Evolutionary conservation across 2,329 filamentous ascomycete species (phyloP), one percentile per base, ranked within the genome.

Genomic region (Microsporum ferrugineum): DNA sequence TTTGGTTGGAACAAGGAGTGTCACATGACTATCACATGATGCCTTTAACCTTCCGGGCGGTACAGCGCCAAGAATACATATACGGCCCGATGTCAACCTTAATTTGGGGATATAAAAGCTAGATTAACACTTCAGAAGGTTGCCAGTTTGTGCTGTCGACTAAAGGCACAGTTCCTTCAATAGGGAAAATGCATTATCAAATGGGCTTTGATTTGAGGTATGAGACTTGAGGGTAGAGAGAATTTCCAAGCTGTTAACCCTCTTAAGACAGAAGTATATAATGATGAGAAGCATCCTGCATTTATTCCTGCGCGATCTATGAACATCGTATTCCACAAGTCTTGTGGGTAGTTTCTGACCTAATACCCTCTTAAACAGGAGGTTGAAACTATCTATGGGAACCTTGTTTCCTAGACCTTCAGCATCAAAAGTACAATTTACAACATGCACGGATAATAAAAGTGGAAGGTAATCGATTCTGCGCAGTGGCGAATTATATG

Each of bases 181-280:
- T 23, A 23, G 17, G 17, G 17, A 23, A 23, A 23, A 23, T 23
- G 17, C 17, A 23, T 23, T 23, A 23, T 23, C 17, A 23, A 23
- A 23, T 23, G 17, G 17, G 17, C 17, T 23, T 23, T 23, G 17
- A 23, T 1, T 23, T 23, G 17, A 71, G 67, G 53, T 73, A 38
- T 73, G 70, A 70, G 68, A 73, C 62, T 58, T 74, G 70, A 70
- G 47, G 64, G 65, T 34, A 64, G 62, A 10, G 66, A 63, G 41
- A 64, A 72, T 43, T 43, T 73, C 60, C 61, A 70, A 59, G 61
- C 62, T 6, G 65, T 69, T 47, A 62, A 68, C 36, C 64, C 61
- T 14, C 45, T 57, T 31, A 64, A 65, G 6, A n/a, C 14, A 39
- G 61, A 65, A 7, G 62, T 58, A 4, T 69, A 69, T 61, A 63